Percentiles rank a stretch among this genome's conserved stretches.
Conservation (phyloP, 31 red algal species). For the Odonthalia washingtoniensis region DNA sequence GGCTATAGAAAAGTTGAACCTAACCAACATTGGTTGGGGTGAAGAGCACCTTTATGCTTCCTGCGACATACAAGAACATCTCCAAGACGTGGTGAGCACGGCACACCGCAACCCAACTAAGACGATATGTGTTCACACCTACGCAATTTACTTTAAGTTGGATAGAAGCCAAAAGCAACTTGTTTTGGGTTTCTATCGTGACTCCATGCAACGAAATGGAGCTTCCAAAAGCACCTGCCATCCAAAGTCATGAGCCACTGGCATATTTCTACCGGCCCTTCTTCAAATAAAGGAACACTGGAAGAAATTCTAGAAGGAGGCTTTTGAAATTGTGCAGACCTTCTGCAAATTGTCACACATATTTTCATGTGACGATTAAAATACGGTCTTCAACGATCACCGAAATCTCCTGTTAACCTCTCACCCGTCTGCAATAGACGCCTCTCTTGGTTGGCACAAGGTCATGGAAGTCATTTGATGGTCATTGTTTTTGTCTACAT, state of each 20-base stretch:
- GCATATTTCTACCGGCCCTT: slow-evolving; percentile 41
- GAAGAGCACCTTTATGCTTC: neutral
- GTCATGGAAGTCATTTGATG: slow-evolving; percentile 17
- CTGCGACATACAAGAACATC: neutral
- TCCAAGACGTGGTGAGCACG: slow-evolving; percentile 14
- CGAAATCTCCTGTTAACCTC: slow-evolving; percentile 41
- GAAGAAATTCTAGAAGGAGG: slow-evolving; percentile 43
- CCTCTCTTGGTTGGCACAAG: slow-evolving; percentile 2
- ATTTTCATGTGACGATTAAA: neutral
- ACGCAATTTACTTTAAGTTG: too few relatives aligned
- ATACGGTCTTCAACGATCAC: neutral
- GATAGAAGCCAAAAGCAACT: too few relatives aligned
- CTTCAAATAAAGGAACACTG: neutral
- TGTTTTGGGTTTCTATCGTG: slow-evolving; percentile 4
- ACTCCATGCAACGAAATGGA: too few relatives aligned
- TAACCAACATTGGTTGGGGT: neutral
- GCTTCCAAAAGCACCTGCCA: neutral
- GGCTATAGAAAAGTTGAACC: slow-evolving; percentile 1
- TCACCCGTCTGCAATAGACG: neutral
- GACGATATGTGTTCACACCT: slow-evolving; percentile 22
- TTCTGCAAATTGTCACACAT: slow-evolving; percentile 7
- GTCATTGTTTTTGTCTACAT: slow-evolving; percentile 23
- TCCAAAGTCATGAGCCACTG: slow-evolving; percentile 48
- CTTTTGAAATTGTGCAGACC: neutral
- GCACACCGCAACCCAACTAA: neutral